Percentiles rank a stretch among this genome's conserved stretches.
phyloP scores from a whole-genome alignment of 805 yeast genomes.

The Sugiyamaella chiloensis region DNA sequence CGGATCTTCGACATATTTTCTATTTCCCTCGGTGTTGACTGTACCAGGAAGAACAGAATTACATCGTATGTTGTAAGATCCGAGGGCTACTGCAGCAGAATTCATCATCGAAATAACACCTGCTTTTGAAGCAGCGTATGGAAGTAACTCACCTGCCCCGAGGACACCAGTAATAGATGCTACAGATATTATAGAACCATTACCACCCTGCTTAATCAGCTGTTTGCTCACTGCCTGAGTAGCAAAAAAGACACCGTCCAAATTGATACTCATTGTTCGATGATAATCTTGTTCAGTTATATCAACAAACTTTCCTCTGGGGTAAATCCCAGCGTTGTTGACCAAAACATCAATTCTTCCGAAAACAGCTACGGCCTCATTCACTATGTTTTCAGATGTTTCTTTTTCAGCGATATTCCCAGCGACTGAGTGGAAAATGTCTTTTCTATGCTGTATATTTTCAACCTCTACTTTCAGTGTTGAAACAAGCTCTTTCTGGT shows the following conservation, averaged over 20 bases:
- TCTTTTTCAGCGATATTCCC: conserved; percentile 80
- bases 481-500: conserved; percentile 35
- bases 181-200: conserved; percentile 45
- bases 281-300: conserved; percentile 85
- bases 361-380: conserved; percentile 69
- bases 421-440: conserved; percentile 68
- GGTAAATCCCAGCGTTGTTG: conserved; percentile 91
- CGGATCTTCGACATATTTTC: conserved; percentile 34
- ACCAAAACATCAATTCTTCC: conserved; percentile 83
- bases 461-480: conserved; percentile 20
- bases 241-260: conserved; percentile 75
- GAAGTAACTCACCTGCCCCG: conserved; percentile 34
- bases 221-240: conserved; percentile 64
- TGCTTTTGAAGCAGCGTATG: conserved; percentile 28
- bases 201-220: conserved; percentile 43
- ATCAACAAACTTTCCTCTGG: conserved; percentile 84
- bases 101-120: conserved; percentile 17
- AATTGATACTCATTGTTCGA: conserved; percentile 74
- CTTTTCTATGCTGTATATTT: conserved; percentile 69
- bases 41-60: conserved; percentile 18
- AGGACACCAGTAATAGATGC: conserved; percentile 14
- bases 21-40: conserved; percentile 14
- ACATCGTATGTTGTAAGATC: conserved; percentile 15
- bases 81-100: conserved; percentile 18
- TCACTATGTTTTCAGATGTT: conserved; percentile 71